Percentiles rank a stretch among this genome's conserved stretches.
phyloP scores from a whole-genome alignment of 2,329 filamentous ascomycete species.

The Albifimbria verrucaria region DNA sequence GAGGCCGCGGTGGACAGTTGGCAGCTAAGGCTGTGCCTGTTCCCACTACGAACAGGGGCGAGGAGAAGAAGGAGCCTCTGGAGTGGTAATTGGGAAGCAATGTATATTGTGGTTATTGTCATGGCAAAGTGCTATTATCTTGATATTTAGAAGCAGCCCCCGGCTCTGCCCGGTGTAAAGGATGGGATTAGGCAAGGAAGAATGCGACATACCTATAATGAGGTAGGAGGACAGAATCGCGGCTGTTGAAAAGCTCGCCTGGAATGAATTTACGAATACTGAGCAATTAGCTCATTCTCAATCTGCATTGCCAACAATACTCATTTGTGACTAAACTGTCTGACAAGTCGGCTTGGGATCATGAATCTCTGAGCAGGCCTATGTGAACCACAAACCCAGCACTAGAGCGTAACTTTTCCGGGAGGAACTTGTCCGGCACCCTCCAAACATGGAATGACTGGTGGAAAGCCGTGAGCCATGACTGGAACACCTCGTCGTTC shows the following conservation, averaged over 20 bases:
- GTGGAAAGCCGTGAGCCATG: slow-evolving; percentile 71
- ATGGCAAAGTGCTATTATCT: background rate
- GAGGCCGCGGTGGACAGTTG: slow-evolving; percentile 52
- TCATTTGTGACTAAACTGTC: too few relatives aligned
- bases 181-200: background rate
- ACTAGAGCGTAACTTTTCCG: slow-evolving; percentile 54
- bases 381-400: slow-evolving; percentile 83
- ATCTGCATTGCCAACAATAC: too few relatives aligned
- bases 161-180: too few relatives aligned
- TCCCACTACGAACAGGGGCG: slow-evolving; percentile 84
- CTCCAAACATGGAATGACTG: slow-evolving; percentile 71
- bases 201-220: background rate
- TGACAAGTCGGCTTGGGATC: too few relatives aligned
- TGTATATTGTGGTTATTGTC: background rate
- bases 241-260: background rate
- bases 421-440: slow-evolving; percentile 62
- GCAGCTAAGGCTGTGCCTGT: slow-evolving; percentile 63
- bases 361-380: slow-evolving; percentile 52
- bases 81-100: slow-evolving; percentile 65
- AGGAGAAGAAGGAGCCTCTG: slow-evolving; percentile 78
- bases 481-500: slow-evolving; percentile 78
- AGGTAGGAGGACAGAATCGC: background rate
- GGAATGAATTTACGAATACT: background rate
- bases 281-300: background rate
- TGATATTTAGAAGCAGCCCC: too few relatives aligned